Evolutionary conservation across 1,284 basidiomycete species (phyloP), one percentile per base, ranked within the genome.

Genomic region (Fomitopsis palustris): DNA sequence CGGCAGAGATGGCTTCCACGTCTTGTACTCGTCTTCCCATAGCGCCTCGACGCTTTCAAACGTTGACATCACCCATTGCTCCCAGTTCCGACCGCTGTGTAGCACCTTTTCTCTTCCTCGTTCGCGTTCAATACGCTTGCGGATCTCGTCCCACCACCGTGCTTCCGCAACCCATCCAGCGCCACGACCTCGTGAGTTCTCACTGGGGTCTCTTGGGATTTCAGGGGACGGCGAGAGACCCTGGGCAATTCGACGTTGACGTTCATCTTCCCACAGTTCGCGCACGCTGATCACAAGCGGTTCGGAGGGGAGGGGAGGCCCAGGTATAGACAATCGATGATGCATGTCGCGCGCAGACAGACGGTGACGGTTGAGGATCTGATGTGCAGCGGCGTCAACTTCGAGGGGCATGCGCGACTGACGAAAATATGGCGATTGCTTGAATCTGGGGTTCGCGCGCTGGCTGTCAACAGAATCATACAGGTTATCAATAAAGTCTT

Each of bases 221-320:
- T 81, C 79, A 17, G 89, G 90, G 14, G 87, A 83, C 3, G 90
- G 87, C 58, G 81, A 67, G 23, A 92, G 76, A 0, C 93, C 93
- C 29, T 80, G 81, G 7, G 78, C 81, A 16, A 74, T 70, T 17
- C 96, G 80, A 4, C 95, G 83, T 10, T 80, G 78, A 10, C 90
- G 85, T 71, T 98, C 96, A 65, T 97, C 95, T 57, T 96, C 92
- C 96, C 96, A 99, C 1, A 99, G 79, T 71, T 97, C 96, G 56
- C 90, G 87, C 55, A 98, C 88, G 65, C 93, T 90, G 29, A 88
- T 81, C 0, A 99, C 92, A 25, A 97, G 82, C 54, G 93, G 94
- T 64, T 93, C 91, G 16, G 81, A 71, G 2, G 87, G 79, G 19
- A 78, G 67, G 61, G 78, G 68, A 31, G 79, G 71, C 57, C 80